Percentiles rank a stretch among this genome's conserved stretches.
phyloP scores from a whole-genome alignment of 768 basidiomycete species.

The Tricholoma terreum region DNA sequence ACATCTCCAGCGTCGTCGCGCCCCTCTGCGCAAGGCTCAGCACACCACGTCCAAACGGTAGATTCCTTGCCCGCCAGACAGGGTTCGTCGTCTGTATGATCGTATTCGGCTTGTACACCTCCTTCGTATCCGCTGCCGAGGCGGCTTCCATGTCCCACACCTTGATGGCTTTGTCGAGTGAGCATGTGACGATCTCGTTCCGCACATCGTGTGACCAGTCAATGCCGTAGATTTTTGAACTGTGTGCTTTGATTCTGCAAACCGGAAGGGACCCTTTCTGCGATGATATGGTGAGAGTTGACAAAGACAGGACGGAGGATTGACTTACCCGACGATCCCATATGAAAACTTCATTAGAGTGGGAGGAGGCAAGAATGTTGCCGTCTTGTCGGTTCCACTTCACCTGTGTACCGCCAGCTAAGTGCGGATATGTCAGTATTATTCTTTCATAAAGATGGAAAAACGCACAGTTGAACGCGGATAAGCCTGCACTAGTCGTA shows the following conservation, averaged over 20 bases:
- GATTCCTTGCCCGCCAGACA: constrained; percentile 89
- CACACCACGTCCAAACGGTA: constrained; percentile 90
- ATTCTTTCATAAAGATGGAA: neutral
- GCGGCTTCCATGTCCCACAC: constrained; percentile 62
- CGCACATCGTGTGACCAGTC: constrained; percentile 83
- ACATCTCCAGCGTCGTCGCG: constrained; percentile 83
- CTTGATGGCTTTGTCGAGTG: constrained; percentile 91
- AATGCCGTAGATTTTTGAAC: constrained; percentile 94
- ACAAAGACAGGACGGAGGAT: neutral
- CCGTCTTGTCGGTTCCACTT: constrained; percentile 94
- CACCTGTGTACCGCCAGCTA: constrained; percentile 89
- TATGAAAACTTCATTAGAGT: constrained; percentile 80
- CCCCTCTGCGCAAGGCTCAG: constrained; percentile 88
- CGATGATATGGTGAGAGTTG: neutral
- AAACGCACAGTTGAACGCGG: constrained; percentile 41
- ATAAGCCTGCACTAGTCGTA: constrained; percentile 26
- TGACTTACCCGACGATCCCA: constrained; percentile 88
- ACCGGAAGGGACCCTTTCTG: constrained; percentile 89
- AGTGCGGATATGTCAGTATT: constrained; percentile 1
- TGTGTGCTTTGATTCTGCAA: constrained; percentile 72
- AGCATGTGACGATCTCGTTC: constrained; percentile 91
- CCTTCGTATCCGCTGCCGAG: constrained; percentile 7
- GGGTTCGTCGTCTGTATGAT: constrained; percentile 78
- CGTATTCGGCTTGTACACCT: constrained; percentile 36
- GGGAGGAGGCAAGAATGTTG: constrained; percentile 86